Percentiles rank a stretch among this genome's conserved stretches.
Evolutionary conservation across 1,284 basidiomycete species (phyloP).

Genomic region (Malassezia sympodialis): DNA sequence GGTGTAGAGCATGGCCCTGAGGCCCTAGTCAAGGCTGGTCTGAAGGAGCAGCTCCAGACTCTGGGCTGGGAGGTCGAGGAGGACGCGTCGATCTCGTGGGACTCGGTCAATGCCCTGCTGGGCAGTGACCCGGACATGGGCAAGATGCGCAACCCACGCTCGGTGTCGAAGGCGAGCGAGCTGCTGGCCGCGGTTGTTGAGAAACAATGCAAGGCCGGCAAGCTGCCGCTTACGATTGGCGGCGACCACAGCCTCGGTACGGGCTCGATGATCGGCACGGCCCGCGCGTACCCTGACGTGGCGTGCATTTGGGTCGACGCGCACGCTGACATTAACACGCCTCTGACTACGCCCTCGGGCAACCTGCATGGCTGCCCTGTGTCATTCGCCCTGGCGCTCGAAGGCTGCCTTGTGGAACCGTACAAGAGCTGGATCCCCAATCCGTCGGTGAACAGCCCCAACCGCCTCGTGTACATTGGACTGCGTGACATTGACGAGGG

Average conservation of each 20-base stretch:
- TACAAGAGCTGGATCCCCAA: constrained; percentile 44
- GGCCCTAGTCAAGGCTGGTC: constrained; percentile 34
- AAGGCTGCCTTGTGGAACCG: constrained; percentile 40
- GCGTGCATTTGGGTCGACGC: constrained; percentile 73
- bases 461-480: constrained; percentile 82
- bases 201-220: constrained; percentile 64
- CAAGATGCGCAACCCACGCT: constrained; percentile 37
- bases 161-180: constrained; percentile 59
- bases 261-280: constrained; percentile 48
- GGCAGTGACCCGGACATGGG: constrained; percentile 31
- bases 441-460: constrained; percentile 53
- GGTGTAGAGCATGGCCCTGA: constrained; percentile 44
- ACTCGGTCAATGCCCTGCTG: constrained; percentile 56
- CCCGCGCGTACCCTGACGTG: constrained; percentile 54
- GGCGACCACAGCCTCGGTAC: constrained; percentile 75
- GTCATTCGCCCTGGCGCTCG: constrained; percentile 63
- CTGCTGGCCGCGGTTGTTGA: constrained; percentile 68
- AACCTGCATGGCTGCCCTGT: constrained; percentile 98
- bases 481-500: constrained; percentile 83
- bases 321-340: constrained; percentile 83
- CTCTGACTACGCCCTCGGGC: constrained; percentile 68
- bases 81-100: constrained; percentile 77
- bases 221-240: constrained; percentile 81
- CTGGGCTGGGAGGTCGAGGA: constrained; percentile 85
- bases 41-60: constrained; percentile 41